A percentile compares a stretch with the other conserved stretches of the same genome.
Evolutionary conservation across 1,139 yeast species (phyloP).

Genomic region (Hyphopichia burtonii): DNA sequence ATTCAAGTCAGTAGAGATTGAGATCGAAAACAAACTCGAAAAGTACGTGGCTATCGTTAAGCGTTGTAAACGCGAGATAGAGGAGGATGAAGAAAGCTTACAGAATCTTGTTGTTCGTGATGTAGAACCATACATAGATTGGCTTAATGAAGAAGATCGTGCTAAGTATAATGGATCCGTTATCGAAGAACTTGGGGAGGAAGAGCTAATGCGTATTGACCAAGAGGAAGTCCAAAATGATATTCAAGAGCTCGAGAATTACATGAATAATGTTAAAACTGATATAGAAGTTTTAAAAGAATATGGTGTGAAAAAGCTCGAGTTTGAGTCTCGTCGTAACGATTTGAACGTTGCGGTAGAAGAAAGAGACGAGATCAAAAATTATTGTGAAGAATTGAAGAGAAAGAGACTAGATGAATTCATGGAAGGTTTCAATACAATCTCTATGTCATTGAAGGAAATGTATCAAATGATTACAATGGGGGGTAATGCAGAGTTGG

Average conservation of each 20-base stretch:
- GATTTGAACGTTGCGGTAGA: slow-evolving; percentile 70
- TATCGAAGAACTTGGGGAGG: slow-evolving; percentile 46
- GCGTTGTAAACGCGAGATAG: slow-evolving; percentile 39
- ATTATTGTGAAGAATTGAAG: slow-evolving; percentile 66
- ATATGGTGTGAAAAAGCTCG: slow-evolving; percentile 65
- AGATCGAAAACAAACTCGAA: slow-evolving; percentile 63
- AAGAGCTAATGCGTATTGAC: slow-evolving; percentile 53
- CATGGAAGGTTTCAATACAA: slow-evolving; percentile 86
- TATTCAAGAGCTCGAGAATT: slow-evolving; percentile 55
- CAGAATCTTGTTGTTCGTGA: slow-evolving; percentile 50
- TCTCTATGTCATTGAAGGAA: slow-evolving; percentile 86
- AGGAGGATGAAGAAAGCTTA: slow-evolving; percentile 37
- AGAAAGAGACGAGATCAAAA: slow-evolving; percentile 65
- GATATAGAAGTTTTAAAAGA: slow-evolving; percentile 78
- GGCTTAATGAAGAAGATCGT: slow-evolving; percentile 47
- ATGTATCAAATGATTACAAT: slow-evolving; percentile 98
- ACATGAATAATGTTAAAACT: slow-evolving; percentile 57
- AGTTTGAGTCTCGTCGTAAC: slow-evolving; percentile 58
- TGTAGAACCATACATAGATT: slow-evolving; percentile 45
- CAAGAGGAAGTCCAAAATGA: slow-evolving; percentile 50
- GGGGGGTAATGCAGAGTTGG: slow-evolving; percentile 99
- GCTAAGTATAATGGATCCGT: slow-evolving; percentile 31
- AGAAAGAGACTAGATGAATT: slow-evolving; percentile 81
- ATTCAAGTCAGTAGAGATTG: slow-evolving; percentile 68
- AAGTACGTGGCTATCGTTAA: slow-evolving; percentile 46